Base-by-base conservation (phyloP, 345 rosid genomes). In the Hibiscus syriacus region DNA sequence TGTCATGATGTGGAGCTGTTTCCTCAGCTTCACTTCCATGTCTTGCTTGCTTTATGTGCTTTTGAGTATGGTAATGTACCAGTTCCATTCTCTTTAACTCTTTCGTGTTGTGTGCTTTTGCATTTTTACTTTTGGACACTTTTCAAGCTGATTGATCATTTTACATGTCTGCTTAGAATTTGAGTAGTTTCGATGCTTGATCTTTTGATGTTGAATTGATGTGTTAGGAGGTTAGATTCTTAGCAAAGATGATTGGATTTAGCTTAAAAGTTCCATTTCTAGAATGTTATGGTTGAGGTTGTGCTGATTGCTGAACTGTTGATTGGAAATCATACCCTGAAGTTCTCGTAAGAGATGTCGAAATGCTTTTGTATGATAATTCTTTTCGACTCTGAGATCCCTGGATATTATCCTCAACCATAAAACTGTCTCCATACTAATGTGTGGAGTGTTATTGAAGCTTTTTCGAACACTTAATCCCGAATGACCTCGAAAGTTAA, bases 1-100 rank as follows among this genome's bases (percentile, higher is more conserved):
- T 46, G 72, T 91, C 67, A 94, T 94, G 43, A 89, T 94, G 89
- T 94, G 99, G 99, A 91, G 97, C 74, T 91, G 89, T 83, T 94
- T 94, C 80, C 92, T 94, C 69, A 91, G 97, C 77, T 80, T 94
- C 76, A 91, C 99, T 77, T 94, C 99, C 5, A 74, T 89, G 56
- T 78, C 96, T 74, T 87, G 92, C 88, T 73, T 94, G 87, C 55
- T 87, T 70, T 94, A 89, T 80, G 92, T 88, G 25, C 83, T 94
- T 25, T 75, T 86, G 59, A 83, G 88, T 76, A 87, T 91, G 97
- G 99, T 94, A 89, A 46, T 22, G 86, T 16, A 17, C 55, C 39
- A 8, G 39, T 7, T 36, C 9, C 67, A 73, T 72, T 38, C 19
- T 55, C 49, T 53, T 67, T 30, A 25, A 63, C 25, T 7, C 32